Conservation (phyloP, 2,329 filamentous ascomycete genomes). For the Cladobotryum mycophilum region DNA sequence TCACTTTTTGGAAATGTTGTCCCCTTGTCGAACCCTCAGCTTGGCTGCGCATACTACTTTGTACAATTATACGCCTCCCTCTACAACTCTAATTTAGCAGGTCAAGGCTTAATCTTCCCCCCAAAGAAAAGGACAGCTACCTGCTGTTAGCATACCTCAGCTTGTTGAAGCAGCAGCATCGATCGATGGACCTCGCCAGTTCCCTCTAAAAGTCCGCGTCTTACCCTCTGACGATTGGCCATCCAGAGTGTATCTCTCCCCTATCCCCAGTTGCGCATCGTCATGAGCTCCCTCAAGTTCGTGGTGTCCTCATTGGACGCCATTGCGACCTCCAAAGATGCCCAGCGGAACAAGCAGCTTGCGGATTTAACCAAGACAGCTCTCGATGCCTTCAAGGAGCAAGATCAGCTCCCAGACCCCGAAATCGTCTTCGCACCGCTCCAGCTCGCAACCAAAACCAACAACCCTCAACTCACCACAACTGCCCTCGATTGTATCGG, state of each 20-base stretch:
- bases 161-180: not conserved
- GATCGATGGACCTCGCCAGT: slow-evolving; percentile 12
- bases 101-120: not conserved
- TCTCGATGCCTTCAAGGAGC: slow-evolving; percentile 77
- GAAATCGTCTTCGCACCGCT: slow-evolving; percentile 88
- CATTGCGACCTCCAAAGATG: slow-evolving; percentile 88
- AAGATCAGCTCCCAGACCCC: slow-evolving; percentile 77
- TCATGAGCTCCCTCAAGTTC: slow-evolving; percentile 91
- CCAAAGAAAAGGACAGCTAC: not conserved
- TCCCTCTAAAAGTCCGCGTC: slow-evolving; percentile 10
- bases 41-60: no score
- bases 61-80: not conserved
- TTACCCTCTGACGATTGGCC: slow-evolving; percentile 6
- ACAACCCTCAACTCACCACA: slow-evolving; percentile 79
- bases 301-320: slow-evolving; percentile 88
- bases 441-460: slow-evolving; percentile 80
- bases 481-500: slow-evolving; percentile 95
- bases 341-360: slow-evolving; percentile 77
- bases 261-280: slow-evolving; percentile 41
- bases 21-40: slow-evolving; percentile 8
- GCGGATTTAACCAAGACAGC: slow-evolving; percentile 76
- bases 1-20: slow-evolving; percentile 11
- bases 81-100: slow-evolving; percentile 3
- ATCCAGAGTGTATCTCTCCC: slow-evolving; percentile 12
- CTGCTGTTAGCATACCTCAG: no score